A percentile compares a stretch with the other conserved stretches of the same genome.
Evolutionary conservation across 1,284 basidiomycete genomes (phyloP).

Genomic region (Fistulina hepatica): DNA sequence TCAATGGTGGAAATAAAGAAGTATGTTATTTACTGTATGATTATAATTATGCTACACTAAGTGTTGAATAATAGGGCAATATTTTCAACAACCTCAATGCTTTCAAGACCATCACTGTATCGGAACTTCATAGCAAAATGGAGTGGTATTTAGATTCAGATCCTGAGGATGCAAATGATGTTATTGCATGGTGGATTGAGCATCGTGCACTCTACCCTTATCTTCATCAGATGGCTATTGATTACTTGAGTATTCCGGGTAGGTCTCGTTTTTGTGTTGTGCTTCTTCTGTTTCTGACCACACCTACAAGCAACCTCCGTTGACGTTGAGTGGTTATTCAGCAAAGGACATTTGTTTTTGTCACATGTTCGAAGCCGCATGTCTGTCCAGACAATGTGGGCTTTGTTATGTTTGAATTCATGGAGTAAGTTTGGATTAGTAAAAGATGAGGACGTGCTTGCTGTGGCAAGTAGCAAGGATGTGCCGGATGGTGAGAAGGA

Average conservation of each 20-base stretch:
- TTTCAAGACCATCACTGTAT: not conserved
- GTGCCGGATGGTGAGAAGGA: slow-evolving; percentile 2
- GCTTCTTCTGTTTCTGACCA: not conserved
- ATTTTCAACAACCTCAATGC: slow-evolving; percentile 8
- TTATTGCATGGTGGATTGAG: slow-evolving; percentile 7
- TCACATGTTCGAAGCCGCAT: slow-evolving; percentile 9
- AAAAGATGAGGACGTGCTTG: slow-evolving; percentile 4
- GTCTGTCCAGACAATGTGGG: not conserved
- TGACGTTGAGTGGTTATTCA: slow-evolving; percentile 10
- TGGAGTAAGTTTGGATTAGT: slow-evolving; percentile 8
- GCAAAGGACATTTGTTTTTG: slow-evolving; percentile 6
- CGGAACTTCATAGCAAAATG: not conserved
- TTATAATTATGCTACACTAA: not conserved
- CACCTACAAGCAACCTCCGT: slow-evolving; percentile 3
- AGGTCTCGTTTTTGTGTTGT: not conserved
- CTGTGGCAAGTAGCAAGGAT: slow-evolving; percentile 1
- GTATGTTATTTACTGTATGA: too few species aligned
- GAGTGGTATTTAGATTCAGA: slow-evolving; percentile 2
- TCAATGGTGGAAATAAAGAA: too few species aligned
- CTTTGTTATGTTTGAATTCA: slow-evolving; percentile 9
- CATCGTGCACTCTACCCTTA: slow-evolving; percentile 3
- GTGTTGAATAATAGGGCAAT: not conserved
- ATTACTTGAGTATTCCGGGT: slow-evolving; percentile 8
- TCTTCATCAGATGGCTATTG: slow-evolving; percentile 6
- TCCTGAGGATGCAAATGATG: slow-evolving; percentile 1